These are phyloP conservation scores for Globisporangium spinosum DNA, from an alignment of 352 stramenopile genomes.

Conservation along the genomic window DNA sequence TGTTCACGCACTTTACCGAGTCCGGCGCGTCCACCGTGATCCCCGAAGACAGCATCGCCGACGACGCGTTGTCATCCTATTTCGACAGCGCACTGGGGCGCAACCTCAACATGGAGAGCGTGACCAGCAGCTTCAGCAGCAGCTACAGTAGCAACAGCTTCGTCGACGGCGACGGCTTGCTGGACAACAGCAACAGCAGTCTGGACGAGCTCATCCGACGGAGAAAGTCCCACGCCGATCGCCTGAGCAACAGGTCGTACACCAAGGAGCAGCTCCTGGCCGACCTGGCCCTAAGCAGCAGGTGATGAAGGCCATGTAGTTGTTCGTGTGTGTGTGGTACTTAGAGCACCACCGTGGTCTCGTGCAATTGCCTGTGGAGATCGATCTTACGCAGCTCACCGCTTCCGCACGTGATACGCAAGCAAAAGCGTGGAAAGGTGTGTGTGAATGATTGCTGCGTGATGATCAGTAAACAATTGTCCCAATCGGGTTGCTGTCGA, in stretches of 20 bases:
- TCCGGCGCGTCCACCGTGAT: not conserved
- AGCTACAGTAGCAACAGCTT: not conserved
- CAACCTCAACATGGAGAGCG: conserved; percentile 3
- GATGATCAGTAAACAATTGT: too few species aligned
- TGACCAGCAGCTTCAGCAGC: not conserved
- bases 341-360: too few species aligned
- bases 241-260: conserved; percentile 10
- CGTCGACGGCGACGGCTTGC: not conserved
- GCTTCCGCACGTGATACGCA: too few species aligned
- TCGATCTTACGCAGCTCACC: too few species aligned
- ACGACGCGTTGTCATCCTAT: not conserved
- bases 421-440: too few species aligned
- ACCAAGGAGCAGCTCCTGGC: conserved; percentile 9
- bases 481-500: too few species aligned
- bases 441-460: too few species aligned
- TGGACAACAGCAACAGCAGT: not conserved
- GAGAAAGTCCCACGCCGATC: conserved; percentile 5
- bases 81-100: not conserved
- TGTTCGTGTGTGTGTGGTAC: too few species aligned
- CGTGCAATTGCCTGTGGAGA: too few species aligned
- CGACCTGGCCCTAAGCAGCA: conserved; percentile 1
- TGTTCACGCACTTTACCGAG: conserved; percentile 4
- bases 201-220: not conserved
- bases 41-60: conserved; percentile 21
- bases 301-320: too few species aligned